Evolutionary conservation across 371 early-diverging fungal genomes (phyloP), one percentile per base, ranked within the genome.

Genomic region (Rhizopus stolonifer): DNA sequence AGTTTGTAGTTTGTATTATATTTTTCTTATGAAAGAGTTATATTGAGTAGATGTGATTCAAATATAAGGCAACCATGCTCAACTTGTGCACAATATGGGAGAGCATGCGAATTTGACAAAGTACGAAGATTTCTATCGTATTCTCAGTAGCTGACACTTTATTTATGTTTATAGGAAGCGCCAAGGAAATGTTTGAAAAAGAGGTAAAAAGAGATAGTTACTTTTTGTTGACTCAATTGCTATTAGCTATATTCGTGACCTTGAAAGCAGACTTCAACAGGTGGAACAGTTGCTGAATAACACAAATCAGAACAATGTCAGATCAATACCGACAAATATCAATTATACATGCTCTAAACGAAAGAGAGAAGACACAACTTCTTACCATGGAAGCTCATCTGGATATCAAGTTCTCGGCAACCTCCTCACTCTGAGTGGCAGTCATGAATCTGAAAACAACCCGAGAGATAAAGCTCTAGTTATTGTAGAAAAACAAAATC

Each of bases 61-160:
- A 65, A 76, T 36, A 32, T 56, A 9, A 46, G 40, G 5, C 53
- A 62, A 18, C 72, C 72, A 9, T 76, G 77, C 53, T 47, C 72
- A 2, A 76, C 72, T 10, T 76, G 77, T 26, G 45, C 45, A 32
- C 77, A 76, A 26, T 70, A 68, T 38, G 67, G 60, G 18, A 72
- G 70, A 72, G 67, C 70, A 46, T 76, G 77, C 29, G 70, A 72
- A 26, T 76, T 72, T 39, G 61, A 70, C 22, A 66, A 76, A 45
- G 74, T 74, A 70, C 52, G 55, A 10, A 40, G 5, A n/a, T 1
- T n/a, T 4, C 38, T 11, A n/a, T 15, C 6, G 6, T n/a, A 5
- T n/a, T n/a, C 17, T 38, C 14, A 11, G 17, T n/a, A n/a, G 17
- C 17, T 38, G n/a, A 38, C 38, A 21, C n/a, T 7, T 7, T 29